Percentiles rank a stretch among this genome's conserved stretches.
phyloP scores from a whole-genome alignment of 495 filamentous ascomycete species.

The Barbatosphaeria neglecta region DNA sequence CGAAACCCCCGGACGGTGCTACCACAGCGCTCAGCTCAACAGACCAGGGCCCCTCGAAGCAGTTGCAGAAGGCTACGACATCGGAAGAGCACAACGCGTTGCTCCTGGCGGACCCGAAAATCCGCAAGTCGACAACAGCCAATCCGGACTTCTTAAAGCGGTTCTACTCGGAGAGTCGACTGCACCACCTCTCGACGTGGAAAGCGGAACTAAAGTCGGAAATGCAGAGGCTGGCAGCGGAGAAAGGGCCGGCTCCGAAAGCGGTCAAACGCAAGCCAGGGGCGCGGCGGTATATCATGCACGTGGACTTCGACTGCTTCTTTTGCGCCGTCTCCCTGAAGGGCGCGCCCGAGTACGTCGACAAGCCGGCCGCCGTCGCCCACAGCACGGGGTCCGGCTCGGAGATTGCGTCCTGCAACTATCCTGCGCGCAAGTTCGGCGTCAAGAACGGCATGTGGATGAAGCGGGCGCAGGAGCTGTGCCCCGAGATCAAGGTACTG shows the following conservation, averaged over 20 bases:
- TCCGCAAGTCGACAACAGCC: conserved; percentile 72
- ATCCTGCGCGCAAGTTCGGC: conserved; percentile 71
- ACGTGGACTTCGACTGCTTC: conserved; percentile 96
- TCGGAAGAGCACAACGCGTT: conserved; percentile 86
- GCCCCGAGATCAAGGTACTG: conserved; percentile 72
- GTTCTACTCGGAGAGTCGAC: conserved; percentile 83
- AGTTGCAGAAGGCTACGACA: conserved; percentile 40
- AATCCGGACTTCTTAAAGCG: conserved; percentile 90
- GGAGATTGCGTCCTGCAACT: conserved; percentile 96
- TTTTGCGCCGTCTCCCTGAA: conserved; percentile 91
- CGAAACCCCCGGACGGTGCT: background rate
- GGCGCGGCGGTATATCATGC: conserved; percentile 72
- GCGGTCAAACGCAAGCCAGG: conserved; percentile 36
- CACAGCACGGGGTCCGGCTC: conserved; percentile 77
- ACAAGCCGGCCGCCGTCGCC: conserved; percentile 82
- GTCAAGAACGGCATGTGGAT: conserved; percentile 99
- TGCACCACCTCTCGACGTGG: conserved; percentile 93
- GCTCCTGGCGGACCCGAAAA: conserved; percentile 67
- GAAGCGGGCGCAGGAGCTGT: conserved; percentile 73
- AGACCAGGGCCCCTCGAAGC: conserved; percentile 11
- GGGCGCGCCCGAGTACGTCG: conserved; percentile 53
- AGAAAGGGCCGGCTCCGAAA: conserved; percentile 33
- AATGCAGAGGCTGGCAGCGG: conserved; percentile 64
- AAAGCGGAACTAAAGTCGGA: conserved; percentile 85
- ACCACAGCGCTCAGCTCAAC: background rate